Evolutionary conservation across 2,329 filamentous ascomycete species (phyloP).

Genomic region (Trematosphaeria pertusa): DNA sequence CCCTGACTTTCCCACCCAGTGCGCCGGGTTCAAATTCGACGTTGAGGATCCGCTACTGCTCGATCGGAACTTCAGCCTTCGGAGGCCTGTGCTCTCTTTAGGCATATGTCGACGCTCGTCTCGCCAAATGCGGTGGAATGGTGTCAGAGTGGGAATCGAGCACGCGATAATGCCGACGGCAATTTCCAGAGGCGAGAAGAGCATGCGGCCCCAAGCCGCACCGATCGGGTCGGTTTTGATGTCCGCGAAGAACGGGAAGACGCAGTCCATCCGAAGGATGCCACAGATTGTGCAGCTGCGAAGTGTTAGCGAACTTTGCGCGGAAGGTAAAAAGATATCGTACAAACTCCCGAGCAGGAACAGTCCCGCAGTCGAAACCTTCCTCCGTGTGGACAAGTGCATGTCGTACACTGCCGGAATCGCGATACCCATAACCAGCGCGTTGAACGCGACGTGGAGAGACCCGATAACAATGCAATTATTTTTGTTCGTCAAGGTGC

Average conservation of each 20-base stretch:
- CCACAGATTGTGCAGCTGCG: constrained; percentile 23
- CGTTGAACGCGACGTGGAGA: constrained; percentile 28
- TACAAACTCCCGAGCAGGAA: constrained; percentile 28
- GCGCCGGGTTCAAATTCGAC: constrained; percentile 23
- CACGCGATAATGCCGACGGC: constrained; percentile 28
- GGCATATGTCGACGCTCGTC: constrained; percentile 11
- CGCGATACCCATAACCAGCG: constrained; percentile 16
- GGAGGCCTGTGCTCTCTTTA: constrained; percentile 20
- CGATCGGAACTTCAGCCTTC: constrained; percentile 23
- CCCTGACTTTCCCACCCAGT: constrained; percentile 20
- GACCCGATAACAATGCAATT: constrained; percentile 26
- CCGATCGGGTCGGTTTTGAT: constrained; percentile 21
- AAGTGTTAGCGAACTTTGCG: constrained; percentile 4
- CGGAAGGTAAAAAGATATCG: neutral
- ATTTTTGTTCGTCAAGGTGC: constrained; percentile 21
- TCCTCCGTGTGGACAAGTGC: constrained; percentile 20
- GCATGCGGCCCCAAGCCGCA: constrained; percentile 27
- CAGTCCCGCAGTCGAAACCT: constrained; percentile 14
- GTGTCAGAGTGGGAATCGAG: constrained; percentile 20
- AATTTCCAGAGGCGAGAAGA: constrained; percentile 28
- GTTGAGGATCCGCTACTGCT: constrained; percentile 24
- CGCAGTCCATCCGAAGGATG: constrained; percentile 28
- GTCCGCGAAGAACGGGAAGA: constrained; percentile 24
- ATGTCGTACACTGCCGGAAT: constrained; percentile 20
- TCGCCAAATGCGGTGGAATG: constrained; percentile 19